These are phyloP conservation scores for Puccinellia tenuiflora DNA, from an alignment of 176 grass and related monocot species.

Conservation along the genomic window DNA sequence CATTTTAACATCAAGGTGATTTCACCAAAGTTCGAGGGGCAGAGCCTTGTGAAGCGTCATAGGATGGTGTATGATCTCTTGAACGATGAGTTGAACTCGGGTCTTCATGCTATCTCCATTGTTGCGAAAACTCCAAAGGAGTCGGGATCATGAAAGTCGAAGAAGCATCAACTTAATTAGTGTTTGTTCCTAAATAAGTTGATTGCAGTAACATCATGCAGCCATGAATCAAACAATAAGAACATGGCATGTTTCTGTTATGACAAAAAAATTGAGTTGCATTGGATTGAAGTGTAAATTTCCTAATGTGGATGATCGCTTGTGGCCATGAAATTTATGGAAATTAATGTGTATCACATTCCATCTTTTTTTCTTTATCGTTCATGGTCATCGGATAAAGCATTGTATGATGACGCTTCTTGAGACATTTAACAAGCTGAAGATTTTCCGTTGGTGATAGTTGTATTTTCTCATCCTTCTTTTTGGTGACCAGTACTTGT, in stretches of 20 bases:
- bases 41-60: constrained; percentile 88
- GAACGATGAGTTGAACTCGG: constrained; percentile 78
- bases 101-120: constrained; percentile 94
- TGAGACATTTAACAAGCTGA: constrained; percentile 13
- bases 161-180: not conserved
- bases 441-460: not conserved
- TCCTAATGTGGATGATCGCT: not conserved
- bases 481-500: not conserved
- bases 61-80: constrained; percentile 89
- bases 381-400: not conserved
- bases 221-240: constrained; percentile 3
- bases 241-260: not conserved
- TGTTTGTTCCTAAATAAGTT: constrained; percentile 26
- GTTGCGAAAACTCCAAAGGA: constrained; percentile 86
- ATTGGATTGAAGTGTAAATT: not conserved
- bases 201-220: constrained; percentile 15
- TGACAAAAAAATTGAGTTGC: constrained; percentile 10
- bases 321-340: not conserved
- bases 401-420: not conserved
- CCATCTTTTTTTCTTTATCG: not conserved
- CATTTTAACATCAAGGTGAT: constrained; percentile 92
- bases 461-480: not conserved
- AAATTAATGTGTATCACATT: not conserved
- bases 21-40: constrained; percentile 78
- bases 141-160: constrained; percentile 27